phyloP scores from a whole-genome alignment of 352 stramenopile species.

The Globisporangium polare region DNA sequence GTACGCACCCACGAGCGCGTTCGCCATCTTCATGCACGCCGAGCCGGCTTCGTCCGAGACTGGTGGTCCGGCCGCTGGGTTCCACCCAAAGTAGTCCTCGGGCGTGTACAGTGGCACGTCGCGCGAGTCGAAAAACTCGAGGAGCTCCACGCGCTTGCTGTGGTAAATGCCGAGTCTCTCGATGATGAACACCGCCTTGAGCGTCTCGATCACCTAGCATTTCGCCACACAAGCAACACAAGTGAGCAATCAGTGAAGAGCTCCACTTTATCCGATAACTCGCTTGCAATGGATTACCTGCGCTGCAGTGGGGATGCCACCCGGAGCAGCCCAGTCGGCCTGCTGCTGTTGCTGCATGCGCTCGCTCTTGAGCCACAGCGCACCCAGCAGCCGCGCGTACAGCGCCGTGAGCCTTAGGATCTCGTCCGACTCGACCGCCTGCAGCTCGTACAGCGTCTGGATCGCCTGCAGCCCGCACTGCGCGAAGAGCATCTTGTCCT shows the following conservation, averaged over 20 bases:
- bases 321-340: conserved; percentile 33
- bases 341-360: conserved; percentile 18
- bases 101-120: conserved; percentile 42
- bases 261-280: neutral
- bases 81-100: conserved; percentile 79
- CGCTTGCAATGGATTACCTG: conserved; percentile 23
- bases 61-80: conserved; percentile 42
- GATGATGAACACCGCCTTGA: conserved; percentile 67
- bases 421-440: conserved; percentile 45
- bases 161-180: conserved; percentile 72
- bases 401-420: conserved; percentile 39
- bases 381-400: conserved; percentile 52
- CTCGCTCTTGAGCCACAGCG: conserved; percentile 48
- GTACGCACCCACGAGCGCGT: conserved; percentile 65
- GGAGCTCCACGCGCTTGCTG: conserved; percentile 53
- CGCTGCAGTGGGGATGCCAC: conserved; percentile 32
- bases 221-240: neutral
- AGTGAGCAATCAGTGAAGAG: neutral
- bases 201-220: conserved; percentile 30
- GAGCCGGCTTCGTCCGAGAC: conserved; percentile 36
- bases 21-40: conserved; percentile 53
- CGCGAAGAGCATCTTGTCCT: conserved; percentile 19
- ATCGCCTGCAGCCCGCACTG: conserved; percentile 49
- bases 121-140: conserved; percentile 52
- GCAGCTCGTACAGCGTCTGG: conserved; percentile 61